Base-by-base conservation (phyloP, 495 filamentous ascomycete genomes). In the Lentithecium fluviatile region DNA sequence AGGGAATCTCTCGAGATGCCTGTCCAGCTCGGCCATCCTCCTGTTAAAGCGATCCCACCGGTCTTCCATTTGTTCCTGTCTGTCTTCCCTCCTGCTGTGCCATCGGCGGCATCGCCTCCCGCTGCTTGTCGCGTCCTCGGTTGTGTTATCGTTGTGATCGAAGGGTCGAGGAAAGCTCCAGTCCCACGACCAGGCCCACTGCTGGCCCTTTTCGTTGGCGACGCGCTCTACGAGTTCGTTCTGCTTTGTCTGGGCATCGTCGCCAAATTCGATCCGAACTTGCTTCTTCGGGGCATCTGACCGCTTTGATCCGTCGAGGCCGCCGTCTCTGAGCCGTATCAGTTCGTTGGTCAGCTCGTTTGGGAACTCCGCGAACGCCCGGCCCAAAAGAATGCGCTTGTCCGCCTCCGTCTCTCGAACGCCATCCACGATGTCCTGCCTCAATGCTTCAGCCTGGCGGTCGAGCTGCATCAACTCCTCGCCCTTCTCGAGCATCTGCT, bases 111-210 rank as follows among this genome's bases (percentile, higher is more conserved):
- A 34, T 17, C 47, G 20, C 13, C 32, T 26, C 47, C 47, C 15
- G 6, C 23, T 37, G 15, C 24, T 29, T 55, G 13, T 23, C 6
- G 26, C 8, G 2, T 21, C 25, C 12, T 42, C 49, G 6, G 13
- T 47, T 24, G 29, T 38, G 1, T 43, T 43, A 8, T 29, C 54
- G 5, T 55, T 45, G 6, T 48, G 32, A 25, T 58, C 46, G 17
- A 53, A 54, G 12, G 58, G 46, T 20, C 20, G 23, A 1, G 58
- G 58, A 38, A 57, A 62, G 19, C 52, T 46, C 64, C 64, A 66
- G 58, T 46, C 42, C 64, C 64, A 66, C 19, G 57, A 57, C 52
- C 58, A 62, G 7, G 19, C 58, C 58, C 58, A 66, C 37, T 54
- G 24, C 64, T 62, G 43, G 6, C 62, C 62, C 51, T 65, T 65